Evolutionary conservation across 176 grass and related monocot genomes (phyloP), one percentile per base, ranked within the genome.

Genomic region (Thinopyrum elongatum): DNA sequence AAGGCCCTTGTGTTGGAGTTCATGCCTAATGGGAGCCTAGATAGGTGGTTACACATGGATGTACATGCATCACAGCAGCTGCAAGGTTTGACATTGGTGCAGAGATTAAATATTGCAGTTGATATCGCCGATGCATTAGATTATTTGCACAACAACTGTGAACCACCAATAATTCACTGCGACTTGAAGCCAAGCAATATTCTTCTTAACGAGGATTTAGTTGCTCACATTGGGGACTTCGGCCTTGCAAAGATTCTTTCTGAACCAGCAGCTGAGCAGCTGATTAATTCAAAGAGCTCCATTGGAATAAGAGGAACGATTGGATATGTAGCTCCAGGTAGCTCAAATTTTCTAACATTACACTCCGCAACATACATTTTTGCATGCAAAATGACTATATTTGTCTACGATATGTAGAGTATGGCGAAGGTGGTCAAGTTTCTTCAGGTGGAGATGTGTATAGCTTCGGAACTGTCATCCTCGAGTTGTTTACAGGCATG

Each of bases 401-500:
- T 10, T 63, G 21, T 31, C 1, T 44, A 31, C 69, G 27, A 49
- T 61, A 4, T 9, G 17, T n/a, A 92, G 87, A 92, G 65, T 92
- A 90, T 26, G 83, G 79, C 76, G 70, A 60, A 17, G 84, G 83
- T 0, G 28, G n/a, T 10, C 62, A 79, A 19, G 60, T 82, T 29
- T 87, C 87, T 16, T 5, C 49, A 1, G 9, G 65, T 12, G 87
- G 87, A 60, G 91, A 90, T 87, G 80, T 67, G 4, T 93, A 84
- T 71, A 93, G 91, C 84, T 93, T 84, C 62, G 81, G 91, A 66
- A 81, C 90, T 21, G 25, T 90, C 10, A 74, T 93, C 14, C 75
- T 89, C 10, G 91, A 93, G 39, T 90, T 92, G 84, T 81, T 92
- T 26, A 92, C 76, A 2, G 87, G 87, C 55, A 92, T 78, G 74